Evolutionary conservation across 371 early-diverging fungal genomes (phyloP), one percentile per base, ranked within the genome.

Genomic region (Mucor piriformis): DNA sequence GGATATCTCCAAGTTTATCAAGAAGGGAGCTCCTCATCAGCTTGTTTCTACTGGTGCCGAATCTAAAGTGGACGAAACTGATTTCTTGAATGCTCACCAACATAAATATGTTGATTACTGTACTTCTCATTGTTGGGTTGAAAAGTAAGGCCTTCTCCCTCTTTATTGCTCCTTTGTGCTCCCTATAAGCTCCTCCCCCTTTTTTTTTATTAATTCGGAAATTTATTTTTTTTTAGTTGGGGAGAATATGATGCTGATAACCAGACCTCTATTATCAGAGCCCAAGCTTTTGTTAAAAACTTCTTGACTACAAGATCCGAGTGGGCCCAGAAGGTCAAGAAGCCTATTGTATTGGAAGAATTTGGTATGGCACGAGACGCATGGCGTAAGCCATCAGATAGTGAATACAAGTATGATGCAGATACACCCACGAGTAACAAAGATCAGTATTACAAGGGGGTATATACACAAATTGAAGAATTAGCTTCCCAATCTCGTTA

Each of bases 301-400:
- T 83, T 70, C 60, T 69, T 66, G 11, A 29, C 47, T n/a, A 58
- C 61, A 15, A 59, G 70, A 20, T 53, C 66, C 15, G 55, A 70
- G 34, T 85, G 85, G 83, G 66, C 82, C 1, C 34, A 33, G 1
- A 53, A 46, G 3, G 40, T 85, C 18, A 47, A 66, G 0, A 85
- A 85, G 55, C 86, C 86, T 0, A 59, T 85, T 12, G 58, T 84
- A 2, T 37, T 85, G 38, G 86, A 80, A 64, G 86, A 85, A 61
- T 85, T 77, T 66, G 86, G 86, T 29, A 70, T 82, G 70, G 78
- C 83, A 25, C 69, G 83, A 16, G 85, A 84, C 48, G 79, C 74
- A 12, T 78, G 72, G 69, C 57, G 61, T 11, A 50, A 66, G 8
- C 73, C 77, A 24, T 23, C 18, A 2, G 65, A 73, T 29, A 46